Percentiles rank a stretch among this genome's conserved stretches.
These are phyloP conservation scores for Andrographis paniculata DNA, from an alignment of 305 asterid genomes.

Conservation along the genomic window DNA sequence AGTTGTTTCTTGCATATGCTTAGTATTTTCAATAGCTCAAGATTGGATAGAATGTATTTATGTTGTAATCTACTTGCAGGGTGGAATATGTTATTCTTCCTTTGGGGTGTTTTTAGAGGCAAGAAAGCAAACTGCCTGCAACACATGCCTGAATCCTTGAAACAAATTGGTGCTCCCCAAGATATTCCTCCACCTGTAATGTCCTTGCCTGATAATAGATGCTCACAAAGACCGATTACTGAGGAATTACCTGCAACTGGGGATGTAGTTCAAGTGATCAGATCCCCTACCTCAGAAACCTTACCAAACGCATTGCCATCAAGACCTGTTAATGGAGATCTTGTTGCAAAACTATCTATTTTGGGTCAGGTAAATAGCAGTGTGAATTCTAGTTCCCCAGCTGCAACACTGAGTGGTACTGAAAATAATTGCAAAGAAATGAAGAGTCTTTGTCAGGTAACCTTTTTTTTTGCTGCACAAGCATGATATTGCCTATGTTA, in stretches of 20 bases:
- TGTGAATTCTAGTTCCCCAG: conserved; percentile 26
- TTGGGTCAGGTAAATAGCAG: conserved; percentile 28
- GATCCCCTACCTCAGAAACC: conserved; percentile 35
- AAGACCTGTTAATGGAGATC: conserved; percentile 28
- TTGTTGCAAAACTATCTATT: conserved; percentile 29
- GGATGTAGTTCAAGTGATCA: conserved; percentile 23
- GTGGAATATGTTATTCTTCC: conserved; percentile 79
- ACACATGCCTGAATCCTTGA: conserved; percentile 30
- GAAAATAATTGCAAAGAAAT: conserved; percentile 29
- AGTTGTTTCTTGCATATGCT: too few species aligned
- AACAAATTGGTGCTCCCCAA: conserved; percentile 30
- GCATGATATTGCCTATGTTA: conserved; percentile 11
- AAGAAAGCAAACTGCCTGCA: conserved; percentile 41
- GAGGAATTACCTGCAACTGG: conserved; percentile 25
- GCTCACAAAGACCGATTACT: conserved; percentile 36
- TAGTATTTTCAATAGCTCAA: too few species aligned
- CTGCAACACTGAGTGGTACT: conserved; percentile 24
- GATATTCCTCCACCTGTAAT: conserved; percentile 42
- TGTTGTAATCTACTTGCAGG: conserved; percentile 42
- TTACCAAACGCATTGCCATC: conserved; percentile 23
- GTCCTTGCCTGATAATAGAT: conserved; percentile 49
- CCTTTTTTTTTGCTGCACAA: conserved; percentile 19
- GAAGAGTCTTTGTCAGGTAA: conserved; percentile 39
- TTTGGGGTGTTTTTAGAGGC: conserved; percentile 91
- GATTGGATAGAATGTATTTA: too few species aligned